Evolutionary conservation across 2,329 filamentous ascomycete species (phyloP).

Genomic region (Chalara sp.): DNA sequence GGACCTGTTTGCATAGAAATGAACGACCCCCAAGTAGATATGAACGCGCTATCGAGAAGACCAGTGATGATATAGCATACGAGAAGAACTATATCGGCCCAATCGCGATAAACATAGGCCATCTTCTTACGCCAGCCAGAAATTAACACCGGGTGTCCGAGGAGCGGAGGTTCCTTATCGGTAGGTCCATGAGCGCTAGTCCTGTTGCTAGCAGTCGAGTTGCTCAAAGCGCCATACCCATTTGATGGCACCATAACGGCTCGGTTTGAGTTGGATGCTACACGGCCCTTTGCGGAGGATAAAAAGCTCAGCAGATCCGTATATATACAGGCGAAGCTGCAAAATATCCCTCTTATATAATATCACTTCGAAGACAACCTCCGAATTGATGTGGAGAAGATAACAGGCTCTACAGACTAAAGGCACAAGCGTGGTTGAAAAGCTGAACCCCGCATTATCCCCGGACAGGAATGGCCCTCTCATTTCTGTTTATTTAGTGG

Average conservation of each 20-base stretch:
- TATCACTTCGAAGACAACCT: no score
- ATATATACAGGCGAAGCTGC: not conserved
- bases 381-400: no score
- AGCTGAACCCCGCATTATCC: no score
- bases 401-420: no score
- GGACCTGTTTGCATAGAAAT: conserved; percentile 54
- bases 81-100: conserved; percentile 63
- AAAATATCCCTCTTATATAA: no score
- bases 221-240: conserved; percentile 22
- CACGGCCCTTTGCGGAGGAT: no score
- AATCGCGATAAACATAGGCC: conserved; percentile 48
- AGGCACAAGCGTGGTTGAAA: no score
- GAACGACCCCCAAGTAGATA: conserved; percentile 73
- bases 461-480: not conserved
- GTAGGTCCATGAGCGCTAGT: conserved; percentile 13
- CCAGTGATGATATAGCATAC: conserved; percentile 73
- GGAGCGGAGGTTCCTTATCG: conserved; percentile 29
- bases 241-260: conserved; percentile 20
- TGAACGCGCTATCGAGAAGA: conserved; percentile 68
- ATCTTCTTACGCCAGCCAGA: conserved; percentile 9
- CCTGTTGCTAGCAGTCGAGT: conserved; percentile 3
- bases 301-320: no score
- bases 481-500: no score
- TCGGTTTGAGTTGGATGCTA: no score
- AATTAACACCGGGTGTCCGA: conserved; percentile 9